Conservation (phyloP, 73 alveolate species). For the Tetrahymena malaccensis region DNA sequence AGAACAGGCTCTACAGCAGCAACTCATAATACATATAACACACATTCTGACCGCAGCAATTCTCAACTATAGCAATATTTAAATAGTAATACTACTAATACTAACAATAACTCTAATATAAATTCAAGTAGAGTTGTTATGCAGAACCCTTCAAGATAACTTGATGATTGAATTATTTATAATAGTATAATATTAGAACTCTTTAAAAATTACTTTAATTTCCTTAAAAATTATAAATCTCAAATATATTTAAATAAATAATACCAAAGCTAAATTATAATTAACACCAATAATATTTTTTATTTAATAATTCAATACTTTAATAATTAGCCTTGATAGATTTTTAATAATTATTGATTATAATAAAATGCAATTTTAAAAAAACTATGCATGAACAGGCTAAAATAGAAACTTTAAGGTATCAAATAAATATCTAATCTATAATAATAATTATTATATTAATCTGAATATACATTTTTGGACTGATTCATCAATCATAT, state of each 20-base stretch:
- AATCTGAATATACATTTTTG: background rate
- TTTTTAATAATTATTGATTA: too few relatives aligned
- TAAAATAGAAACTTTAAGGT: background rate
- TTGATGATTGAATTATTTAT: background rate
- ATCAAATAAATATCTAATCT: too few relatives aligned
- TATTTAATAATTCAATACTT: background rate
- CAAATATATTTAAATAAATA: background rate
- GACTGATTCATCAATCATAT: background rate
- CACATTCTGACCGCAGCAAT: background rate
- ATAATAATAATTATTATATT: too few relatives aligned
- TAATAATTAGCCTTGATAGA: background rate
- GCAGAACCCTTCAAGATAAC: background rate
- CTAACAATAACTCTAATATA: background rate
- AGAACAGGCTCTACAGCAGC: background rate
- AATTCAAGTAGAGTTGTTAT: background rate
- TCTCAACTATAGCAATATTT: background rate
- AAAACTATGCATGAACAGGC: too few relatives aligned
- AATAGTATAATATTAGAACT: background rate
- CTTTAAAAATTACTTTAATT: background rate
- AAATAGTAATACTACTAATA: background rate
- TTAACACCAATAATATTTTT: too few relatives aligned
- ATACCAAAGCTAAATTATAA: too few relatives aligned
- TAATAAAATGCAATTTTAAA: background rate
- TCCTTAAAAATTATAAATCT: background rate
- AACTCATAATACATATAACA: background rate